phyloP scores from a whole-genome alignment of 1,284 basidiomycete species.

The Fomes fomentarius region DNA sequence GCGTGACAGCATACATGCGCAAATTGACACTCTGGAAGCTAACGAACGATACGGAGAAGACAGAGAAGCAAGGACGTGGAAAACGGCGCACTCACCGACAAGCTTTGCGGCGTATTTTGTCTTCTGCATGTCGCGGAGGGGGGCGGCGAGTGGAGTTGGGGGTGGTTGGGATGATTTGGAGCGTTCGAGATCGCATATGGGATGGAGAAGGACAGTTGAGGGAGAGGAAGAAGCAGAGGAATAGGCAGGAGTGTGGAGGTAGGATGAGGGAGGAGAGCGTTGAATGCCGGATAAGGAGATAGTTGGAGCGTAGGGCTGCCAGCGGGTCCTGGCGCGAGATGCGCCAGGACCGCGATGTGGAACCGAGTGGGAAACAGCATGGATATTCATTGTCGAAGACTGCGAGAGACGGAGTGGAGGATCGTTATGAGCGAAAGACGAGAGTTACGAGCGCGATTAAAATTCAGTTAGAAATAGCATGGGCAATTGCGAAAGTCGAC shows the following conservation, averaged over 20 bases:
- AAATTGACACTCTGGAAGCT: conserved; percentile 4
- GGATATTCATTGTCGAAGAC: conserved; percentile 41
- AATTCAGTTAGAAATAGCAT: conserved; percentile 34
- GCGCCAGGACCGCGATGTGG: conserved; percentile 71
- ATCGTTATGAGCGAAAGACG: conserved; percentile 20
- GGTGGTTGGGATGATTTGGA: conserved; percentile 32
- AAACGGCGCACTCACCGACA: conserved; percentile 56
- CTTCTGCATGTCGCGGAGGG: conserved; percentile 53
- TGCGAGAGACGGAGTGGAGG: conserved; percentile 27
- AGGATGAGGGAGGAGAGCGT: conserved; percentile 45
- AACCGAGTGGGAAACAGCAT: conserved; percentile 60
- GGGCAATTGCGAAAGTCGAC: conserved; percentile 20
- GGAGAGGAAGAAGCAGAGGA: conserved; percentile 55
- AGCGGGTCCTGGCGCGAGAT: conserved; percentile 65
- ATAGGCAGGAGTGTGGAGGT: conserved; percentile 64
- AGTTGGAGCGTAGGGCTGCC: conserved; percentile 68
- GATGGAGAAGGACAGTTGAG: conserved; percentile 32
- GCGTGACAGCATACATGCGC: not conserved
- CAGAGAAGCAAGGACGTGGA: not conserved
- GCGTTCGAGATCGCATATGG: conserved; percentile 43
- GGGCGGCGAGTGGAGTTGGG: conserved; percentile 37
- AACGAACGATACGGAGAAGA: conserved; percentile 9
- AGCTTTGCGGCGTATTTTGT: conserved; percentile 65
- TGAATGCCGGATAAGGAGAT: conserved; percentile 35
- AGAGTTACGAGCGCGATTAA: conserved; percentile 18